Evolutionary conservation across 768 basidiomycete species (phyloP).

Genomic region (Rickenella mellea): DNA sequence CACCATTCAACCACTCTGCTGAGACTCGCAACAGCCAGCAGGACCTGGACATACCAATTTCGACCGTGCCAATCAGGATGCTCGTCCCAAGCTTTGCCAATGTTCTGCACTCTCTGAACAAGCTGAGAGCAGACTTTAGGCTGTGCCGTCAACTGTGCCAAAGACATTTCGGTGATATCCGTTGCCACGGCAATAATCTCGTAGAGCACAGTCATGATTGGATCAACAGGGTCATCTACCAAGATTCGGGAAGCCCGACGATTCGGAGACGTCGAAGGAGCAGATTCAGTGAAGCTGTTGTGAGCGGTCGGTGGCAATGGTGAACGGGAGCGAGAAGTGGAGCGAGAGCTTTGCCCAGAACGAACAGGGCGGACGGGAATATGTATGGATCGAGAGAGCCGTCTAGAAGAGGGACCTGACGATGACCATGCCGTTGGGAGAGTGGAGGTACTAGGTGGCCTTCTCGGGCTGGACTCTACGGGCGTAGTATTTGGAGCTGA

Average conservation of each 20-base stretch:
- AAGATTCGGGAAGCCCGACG: conserved; percentile 76
- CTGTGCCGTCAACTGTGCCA: conserved; percentile 75
- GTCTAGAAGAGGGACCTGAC: conserved; percentile 54
- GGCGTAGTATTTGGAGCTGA: conserved; percentile 49
- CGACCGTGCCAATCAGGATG: conserved; percentile 97
- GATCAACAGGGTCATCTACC: conserved; percentile 78
- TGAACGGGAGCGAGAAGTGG: conserved; percentile 90
- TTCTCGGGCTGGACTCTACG: conserved; percentile 58
- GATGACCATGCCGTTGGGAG: conserved; percentile 45
- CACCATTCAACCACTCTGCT: conserved; percentile 98
- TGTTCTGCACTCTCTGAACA: conserved; percentile 83
- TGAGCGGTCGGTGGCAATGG: conserved; percentile 64
- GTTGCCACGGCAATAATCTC: conserved; percentile 90
- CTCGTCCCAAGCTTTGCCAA: conserved; percentile 95
- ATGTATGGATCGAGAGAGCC: conserved; percentile 80
- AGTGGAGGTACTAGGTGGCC: conserved; percentile 37
- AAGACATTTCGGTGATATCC: conserved; percentile 85
- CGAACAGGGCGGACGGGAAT: conserved; percentile 56
- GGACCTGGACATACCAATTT: conserved; percentile 95
- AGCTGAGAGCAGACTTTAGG: conserved; percentile 80
- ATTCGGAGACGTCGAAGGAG: conserved; percentile 34
- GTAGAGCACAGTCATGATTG: conserved; percentile 84
- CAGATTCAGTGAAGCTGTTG: conserved; percentile 49
- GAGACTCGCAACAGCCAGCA: conserved; percentile 91
- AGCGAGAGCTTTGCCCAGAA: conserved; percentile 82